Base-by-base conservation (phyloP, 2,329 filamentous ascomycete genomes). In the Hypoxylon sp. region DNA sequence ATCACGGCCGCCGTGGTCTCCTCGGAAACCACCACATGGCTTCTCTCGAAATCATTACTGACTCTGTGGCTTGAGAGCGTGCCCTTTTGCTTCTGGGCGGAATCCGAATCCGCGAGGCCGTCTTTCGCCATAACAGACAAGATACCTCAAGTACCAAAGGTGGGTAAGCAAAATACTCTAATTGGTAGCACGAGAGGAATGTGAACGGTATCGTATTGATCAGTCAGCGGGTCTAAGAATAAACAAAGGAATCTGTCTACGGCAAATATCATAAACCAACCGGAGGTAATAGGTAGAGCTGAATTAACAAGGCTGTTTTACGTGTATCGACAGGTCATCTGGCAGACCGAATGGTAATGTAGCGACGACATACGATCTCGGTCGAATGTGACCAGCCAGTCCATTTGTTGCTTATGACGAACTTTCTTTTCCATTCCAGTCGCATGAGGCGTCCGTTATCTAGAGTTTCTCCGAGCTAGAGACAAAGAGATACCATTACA, bases 11-110 rank as follows among this genome's bases (percentile, higher is more conserved):
- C 68, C 3, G 71, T 70, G 13, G 70, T 67, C 6, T 72, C 76
- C n/a, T 77, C 76, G 62, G 78, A 75, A 15, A 79, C 47, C 37
- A 78, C 74, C 26, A 70, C 70, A 24, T 67, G 67, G 43, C 60
- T 65, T 48, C 69, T 74, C 30, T 72, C 71, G 15, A 64, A 66
- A 47, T 71, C 70, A 17, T 68, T 50, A 39, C 55, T 66, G 53
- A 65, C 62, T 44, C 64, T 68, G 13, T 50, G 49, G 47, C 56
- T 52, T 44, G 59, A 57, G 51, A 61, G 11, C 49, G 64, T 56
- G 15, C 67, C 63, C 44, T 71, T 72, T 39, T 64, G 54, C 0
- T 54, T 22, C 22, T 59, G 50, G 26, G 39, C 34, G 30, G 64
- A 66, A 41, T 66, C 62, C 13, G 48, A 58, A 55, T 66, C 67